Base-by-base conservation (phyloP, 495 filamentous ascomycete genomes). In the Penicillium pulvis region DNA sequence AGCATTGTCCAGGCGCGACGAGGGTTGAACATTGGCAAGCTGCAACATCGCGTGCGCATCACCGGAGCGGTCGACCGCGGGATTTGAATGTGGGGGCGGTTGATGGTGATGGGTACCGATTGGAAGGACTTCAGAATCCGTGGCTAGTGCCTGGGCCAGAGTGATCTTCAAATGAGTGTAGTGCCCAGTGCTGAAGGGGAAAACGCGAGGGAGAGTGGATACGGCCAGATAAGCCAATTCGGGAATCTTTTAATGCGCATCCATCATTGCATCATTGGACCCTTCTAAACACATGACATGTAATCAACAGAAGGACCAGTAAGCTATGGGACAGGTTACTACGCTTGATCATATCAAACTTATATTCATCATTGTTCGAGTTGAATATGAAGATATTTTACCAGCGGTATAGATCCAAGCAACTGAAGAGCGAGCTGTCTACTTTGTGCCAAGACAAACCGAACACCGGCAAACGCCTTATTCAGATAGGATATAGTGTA, bases 31-130 rank as follows among this genome's bases (percentile, higher is more conserved):
- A 76, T 74, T 56, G 68, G 69, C 57, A 57, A 71, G 63, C 68
- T 71, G 69, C 71, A 70, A 69, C 76, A 77, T 78, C 68, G 71
- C 73, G 69, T 68, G 68, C 71, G 71, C 77, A 79, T 80, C 69
- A 74, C 75, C 66, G 63, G 58, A 63, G 61, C 61, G 64, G 52
- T 56, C 51, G 44, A 64, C 63, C 44, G 58, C 63, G 57, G 48
- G 45, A 59, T 59, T 65, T 68, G 1, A 23, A 76, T 77, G 69
- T 57, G 68, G 43, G 52, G 52, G 55, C 43, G 57, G 49, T 59
- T 47, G 44, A 60, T 39, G 30, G 55, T 16, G 28, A 35, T 50
- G 49, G 46, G 47, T 30, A 26, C 33, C 30, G 52, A 43, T 20
- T 46, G 39, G 14, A 55, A 30, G 23, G 6, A 20, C 24, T 55